Conservation (phyloP, 305 asterid species). For the Solanum chacoense region DNA sequence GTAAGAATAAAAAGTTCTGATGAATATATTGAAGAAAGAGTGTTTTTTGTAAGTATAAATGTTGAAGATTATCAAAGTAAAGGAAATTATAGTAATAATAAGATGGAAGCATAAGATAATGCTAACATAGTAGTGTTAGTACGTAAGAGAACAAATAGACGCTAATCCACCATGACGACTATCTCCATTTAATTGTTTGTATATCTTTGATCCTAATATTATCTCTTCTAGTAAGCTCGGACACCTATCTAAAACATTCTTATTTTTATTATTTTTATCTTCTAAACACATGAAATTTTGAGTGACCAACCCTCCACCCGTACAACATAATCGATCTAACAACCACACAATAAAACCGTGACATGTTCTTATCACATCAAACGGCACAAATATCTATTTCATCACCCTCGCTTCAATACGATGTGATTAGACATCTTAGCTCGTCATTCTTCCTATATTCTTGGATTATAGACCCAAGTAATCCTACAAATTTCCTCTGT, state of each 20-base stretch:
- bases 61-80: background rate
- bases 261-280: background rate
- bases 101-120: background rate
- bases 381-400: no score
- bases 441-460: background rate
- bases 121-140: background rate
- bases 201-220: background rate
- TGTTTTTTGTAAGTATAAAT: background rate
- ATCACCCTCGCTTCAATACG: no score
- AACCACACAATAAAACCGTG: background rate
- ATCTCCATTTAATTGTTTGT: background rate
- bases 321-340: background rate
- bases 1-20: background rate
- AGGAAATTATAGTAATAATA: background rate
- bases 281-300: background rate
- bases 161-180: background rate
- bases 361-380: background rate
- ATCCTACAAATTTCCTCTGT: background rate
- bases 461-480: background rate
- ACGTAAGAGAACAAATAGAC: background rate
- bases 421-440: background rate
- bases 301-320: background rate
- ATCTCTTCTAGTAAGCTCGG: background rate
- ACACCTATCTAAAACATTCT: rapidly evolving
- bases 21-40: background rate